Base-by-base conservation (phyloP, 108 stramenopile species). In the Cyclostephanos invisitatus region DNA sequence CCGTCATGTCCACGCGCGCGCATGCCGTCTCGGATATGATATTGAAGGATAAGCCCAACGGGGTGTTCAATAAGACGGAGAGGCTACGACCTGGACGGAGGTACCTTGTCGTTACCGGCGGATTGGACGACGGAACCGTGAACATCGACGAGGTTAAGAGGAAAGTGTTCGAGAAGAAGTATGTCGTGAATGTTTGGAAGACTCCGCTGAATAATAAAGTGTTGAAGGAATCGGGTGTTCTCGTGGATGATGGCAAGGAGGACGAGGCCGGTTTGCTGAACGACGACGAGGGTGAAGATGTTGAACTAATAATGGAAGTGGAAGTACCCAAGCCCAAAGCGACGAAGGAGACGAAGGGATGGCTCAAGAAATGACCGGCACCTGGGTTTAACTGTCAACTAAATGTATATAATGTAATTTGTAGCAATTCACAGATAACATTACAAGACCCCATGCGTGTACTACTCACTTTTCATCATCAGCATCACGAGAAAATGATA, bases 91-190 rank as follows among this genome's bases (percentile, higher is more conserved):
- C 83, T 0, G 79, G 75, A 5, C 35, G 48, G 20, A 55, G 80
- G 18, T 84, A 65, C 53, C 47, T 84, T 10, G 47, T 63, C 11
- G 80, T 81, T 5, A 77, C 27, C 7, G 84, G 84, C 18, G 84
- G 84, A 0, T 38, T 84, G 51, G 37, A 37, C 15, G 84, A 84
- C 54, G 84, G 84, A 3, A 54, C 78, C 1, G 64, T 84, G 36
- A 42, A 20, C 1, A 76, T 84, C 57, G 56, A 80, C 8, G 66
- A 71, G 46, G 48, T 84, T 20, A 21, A 53, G 20, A 61, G 42
- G 24, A 63, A 21, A 10, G 29, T 29, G 32, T 38, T 61, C 22
- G 56, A 42, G 40, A 71, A 71, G 37, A 57, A 3, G 10, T 57
- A 35, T 20, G 29, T 14, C 4, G 56, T 57, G 29, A 29, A 14